phyloP scores from a whole-genome alignment of 495 filamentous ascomycete species.

The Penicillium turbatum region DNA sequence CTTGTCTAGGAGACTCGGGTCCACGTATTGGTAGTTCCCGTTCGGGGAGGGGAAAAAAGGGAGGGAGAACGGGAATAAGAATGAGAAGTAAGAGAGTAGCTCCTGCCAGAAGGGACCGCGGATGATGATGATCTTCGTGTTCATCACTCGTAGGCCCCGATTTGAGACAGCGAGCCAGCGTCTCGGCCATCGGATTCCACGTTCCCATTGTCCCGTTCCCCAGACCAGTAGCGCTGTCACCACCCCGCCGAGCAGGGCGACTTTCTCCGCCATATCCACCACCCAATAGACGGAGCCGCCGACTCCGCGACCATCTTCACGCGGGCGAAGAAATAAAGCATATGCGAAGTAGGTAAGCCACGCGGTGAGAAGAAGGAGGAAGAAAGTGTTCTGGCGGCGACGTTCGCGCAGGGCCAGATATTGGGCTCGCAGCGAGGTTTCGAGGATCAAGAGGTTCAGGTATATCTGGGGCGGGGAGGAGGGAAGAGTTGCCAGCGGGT shows the following conservation, averaged over 20 bases:
- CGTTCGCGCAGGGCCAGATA: constrained; percentile 86
- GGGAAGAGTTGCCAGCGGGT: constrained; percentile 77
- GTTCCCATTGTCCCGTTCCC: constrained; percentile 92
- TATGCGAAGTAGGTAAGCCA: constrained; percentile 86
- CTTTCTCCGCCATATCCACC: constrained; percentile 79
- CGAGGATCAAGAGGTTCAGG: constrained; percentile 94
- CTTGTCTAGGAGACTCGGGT: constrained; percentile 47
- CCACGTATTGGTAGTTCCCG: constrained; percentile 64
- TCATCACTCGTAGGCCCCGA: constrained; percentile 83
- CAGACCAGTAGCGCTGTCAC: constrained; percentile 80
- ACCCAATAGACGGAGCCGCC: constrained; percentile 96
- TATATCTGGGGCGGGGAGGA: constrained; percentile 97
- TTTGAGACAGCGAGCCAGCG: constrained; percentile 87
- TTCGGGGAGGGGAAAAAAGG: constrained; percentile 59
- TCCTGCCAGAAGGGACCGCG: constrained; percentile 80
- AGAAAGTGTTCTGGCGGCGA: constrained; percentile 92
- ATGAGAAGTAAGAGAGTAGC: constrained; percentile 60
- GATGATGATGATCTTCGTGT: constrained; percentile 90
- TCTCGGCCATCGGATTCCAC: constrained; percentile 89
- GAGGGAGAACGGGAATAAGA: constrained; percentile 69
- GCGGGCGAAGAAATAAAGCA: constrained; percentile 79
- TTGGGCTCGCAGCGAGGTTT: constrained; percentile 87
- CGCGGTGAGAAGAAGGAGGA: constrained; percentile 67
- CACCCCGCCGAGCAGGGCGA: constrained; percentile 81
- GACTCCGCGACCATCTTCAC: constrained; percentile 83